A percentile compares a stretch with the other conserved stretches of the same genome.
These are phyloP conservation scores for Sanghuangporus weigelae DNA, from an alignment of 1,284 basidiomycete species.

Conservation along the genomic window DNA sequence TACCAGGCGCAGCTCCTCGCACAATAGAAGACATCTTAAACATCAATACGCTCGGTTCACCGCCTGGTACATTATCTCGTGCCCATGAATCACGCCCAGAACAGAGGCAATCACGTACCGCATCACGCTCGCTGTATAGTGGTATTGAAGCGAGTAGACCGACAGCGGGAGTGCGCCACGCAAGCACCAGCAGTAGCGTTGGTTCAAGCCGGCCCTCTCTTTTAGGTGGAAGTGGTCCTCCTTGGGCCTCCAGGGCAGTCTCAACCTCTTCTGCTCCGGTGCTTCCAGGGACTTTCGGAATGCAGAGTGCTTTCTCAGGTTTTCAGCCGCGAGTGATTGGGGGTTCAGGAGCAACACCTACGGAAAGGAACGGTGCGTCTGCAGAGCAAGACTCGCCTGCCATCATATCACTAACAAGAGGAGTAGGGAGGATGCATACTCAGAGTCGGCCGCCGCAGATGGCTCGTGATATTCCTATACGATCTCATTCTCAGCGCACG, in stretches of 20 bases:
- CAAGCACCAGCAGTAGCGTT: conserved; percentile 6
- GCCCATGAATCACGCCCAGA: not conserved
- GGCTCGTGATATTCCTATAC: conserved; percentile 3
- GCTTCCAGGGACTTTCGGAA: conserved; percentile 3
- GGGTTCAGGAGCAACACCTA: not conserved
- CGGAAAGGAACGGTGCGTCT: not conserved
- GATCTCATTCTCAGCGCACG: not conserved
- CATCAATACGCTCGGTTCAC: conserved; percentile 11
- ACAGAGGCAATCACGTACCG: not conserved
- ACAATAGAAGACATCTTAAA: conserved; percentile 18
- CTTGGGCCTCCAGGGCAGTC: conserved; percentile 7
- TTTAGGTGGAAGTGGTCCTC: conserved; percentile 15
- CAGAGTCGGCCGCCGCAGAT: not conserved
- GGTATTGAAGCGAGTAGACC: conserved; percentile 11
- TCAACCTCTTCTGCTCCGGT: conserved; percentile 11
- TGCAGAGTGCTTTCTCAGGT: conserved; percentile 1
- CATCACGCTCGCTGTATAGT: conserved; percentile 9
- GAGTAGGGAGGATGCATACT: not conserved
- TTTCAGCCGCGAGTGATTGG: conserved; percentile 18
- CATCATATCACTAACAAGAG: conserved; percentile 10
- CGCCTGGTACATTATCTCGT: not conserved
- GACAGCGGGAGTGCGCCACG: not conserved
- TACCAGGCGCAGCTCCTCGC: conserved; percentile 11
- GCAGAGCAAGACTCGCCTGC: conserved; percentile 6
- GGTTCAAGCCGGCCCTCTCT: conserved; percentile 7